A percentile compares a stretch with the other conserved stretches of the same genome.
Evolutionary conservation across 768 basidiomycete species (phyloP).

Genomic region (Pisolithus tinctorius): DNA sequence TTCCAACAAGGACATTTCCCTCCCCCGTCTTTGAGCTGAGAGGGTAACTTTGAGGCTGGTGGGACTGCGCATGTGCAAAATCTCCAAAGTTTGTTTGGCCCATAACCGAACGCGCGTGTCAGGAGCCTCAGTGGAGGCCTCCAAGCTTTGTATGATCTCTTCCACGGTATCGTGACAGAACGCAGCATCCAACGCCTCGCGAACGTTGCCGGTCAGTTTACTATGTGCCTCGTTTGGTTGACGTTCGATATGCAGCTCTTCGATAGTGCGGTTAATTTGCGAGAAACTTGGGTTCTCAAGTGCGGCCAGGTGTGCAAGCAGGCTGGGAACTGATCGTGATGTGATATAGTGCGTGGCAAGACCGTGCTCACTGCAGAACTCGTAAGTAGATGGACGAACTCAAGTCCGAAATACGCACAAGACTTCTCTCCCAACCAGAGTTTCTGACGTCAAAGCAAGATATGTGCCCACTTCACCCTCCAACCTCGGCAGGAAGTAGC

Average conservation of each 20-base stretch:
- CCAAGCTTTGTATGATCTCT: conserved; percentile 56
- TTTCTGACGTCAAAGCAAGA: conserved; percentile 76
- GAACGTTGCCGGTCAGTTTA: conserved; percentile 51
- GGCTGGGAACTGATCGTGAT: conserved; percentile 61
- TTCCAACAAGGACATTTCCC: conserved; percentile 50
- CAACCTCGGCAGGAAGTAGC: conserved; percentile 79
- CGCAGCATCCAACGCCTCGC: conserved; percentile 74
- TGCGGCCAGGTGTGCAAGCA: conserved; percentile 60
- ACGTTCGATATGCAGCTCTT: conserved; percentile 53
- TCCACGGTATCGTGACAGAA: conserved; percentile 72
- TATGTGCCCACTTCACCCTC: conserved; percentile 95
- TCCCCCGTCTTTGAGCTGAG: conserved; percentile 68
- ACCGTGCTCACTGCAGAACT: conserved; percentile 65
- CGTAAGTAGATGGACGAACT: conserved; percentile 6
- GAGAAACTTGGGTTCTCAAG: conserved; percentile 31
- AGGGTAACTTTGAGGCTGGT: conserved; percentile 92
- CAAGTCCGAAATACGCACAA: conserved; percentile 52
- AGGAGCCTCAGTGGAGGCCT: conserved; percentile 30
- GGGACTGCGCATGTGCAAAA: conserved; percentile 70
- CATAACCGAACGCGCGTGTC: conserved; percentile 53
- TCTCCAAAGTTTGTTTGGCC: conserved; percentile 64
- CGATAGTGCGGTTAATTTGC: conserved; percentile 62
- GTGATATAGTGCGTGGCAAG: conserved; percentile 93
- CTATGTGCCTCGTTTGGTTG: conserved; percentile 47
- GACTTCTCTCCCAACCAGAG: conserved; percentile 69